Percentiles rank a stretch among this genome's conserved stretches.
phyloP scores from a whole-genome alignment of 2,329 filamentous ascomycete genomes.

The Grosmannia serpens region DNA sequence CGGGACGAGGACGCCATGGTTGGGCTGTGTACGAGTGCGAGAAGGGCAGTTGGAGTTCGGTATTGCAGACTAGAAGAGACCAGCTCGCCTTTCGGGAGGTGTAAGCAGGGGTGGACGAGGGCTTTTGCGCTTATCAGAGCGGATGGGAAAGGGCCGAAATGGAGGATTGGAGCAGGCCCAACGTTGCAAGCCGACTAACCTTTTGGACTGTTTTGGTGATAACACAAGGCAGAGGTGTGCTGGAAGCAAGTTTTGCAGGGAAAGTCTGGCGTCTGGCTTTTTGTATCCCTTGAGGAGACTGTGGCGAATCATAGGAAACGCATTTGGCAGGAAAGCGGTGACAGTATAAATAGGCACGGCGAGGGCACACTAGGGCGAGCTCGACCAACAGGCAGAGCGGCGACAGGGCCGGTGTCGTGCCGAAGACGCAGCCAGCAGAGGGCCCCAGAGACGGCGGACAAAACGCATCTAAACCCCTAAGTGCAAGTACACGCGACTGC shows the following conservation, averaged over 20 bases:
- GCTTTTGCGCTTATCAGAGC: too few relatives aligned
- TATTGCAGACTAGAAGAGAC: too few relatives aligned
- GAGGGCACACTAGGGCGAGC: background rate
- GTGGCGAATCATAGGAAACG: background rate
- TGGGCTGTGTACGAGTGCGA: background rate
- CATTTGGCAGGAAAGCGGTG: background rate
- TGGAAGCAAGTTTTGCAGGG: too few relatives aligned
- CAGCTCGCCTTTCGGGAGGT: too few relatives aligned
- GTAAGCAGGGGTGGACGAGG: too few relatives aligned
- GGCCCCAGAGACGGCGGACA: background rate
- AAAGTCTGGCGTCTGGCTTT: too few relatives aligned
- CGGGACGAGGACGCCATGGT: conserved; percentile 23
- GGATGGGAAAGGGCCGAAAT: too few relatives aligned
- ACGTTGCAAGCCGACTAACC: too few relatives aligned
- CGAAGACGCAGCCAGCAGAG: background rate
- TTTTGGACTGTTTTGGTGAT: too few relatives aligned
- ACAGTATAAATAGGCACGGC: background rate
- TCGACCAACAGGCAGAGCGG: background rate
- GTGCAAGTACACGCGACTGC: conserved; percentile 38
- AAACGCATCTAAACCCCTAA: conserved; percentile 39
- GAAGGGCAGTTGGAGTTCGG: too few relatives aligned
- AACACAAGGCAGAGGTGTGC: too few relatives aligned
- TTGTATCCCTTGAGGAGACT: background rate
- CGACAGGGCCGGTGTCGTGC: background rate
- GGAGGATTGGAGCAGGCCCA: too few relatives aligned